phyloP scores from a whole-genome alignment of 257 asterid species.

The Plantago elongata region DNA sequence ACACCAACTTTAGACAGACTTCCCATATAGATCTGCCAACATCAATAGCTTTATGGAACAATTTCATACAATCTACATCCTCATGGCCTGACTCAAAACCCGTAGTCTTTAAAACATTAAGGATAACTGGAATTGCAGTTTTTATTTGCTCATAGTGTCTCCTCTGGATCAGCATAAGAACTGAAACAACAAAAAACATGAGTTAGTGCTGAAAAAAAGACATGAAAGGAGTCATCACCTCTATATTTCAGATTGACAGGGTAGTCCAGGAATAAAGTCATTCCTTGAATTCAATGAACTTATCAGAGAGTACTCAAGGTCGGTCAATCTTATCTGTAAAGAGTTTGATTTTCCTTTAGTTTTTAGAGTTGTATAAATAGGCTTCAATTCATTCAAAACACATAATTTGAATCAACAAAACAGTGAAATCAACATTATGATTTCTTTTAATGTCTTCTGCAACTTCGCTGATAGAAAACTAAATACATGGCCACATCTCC shows the following conservation, averaged over 20 bases:
- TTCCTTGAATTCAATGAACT: not conserved
- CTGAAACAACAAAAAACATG: conserved; percentile 43
- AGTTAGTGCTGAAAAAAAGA: conserved; percentile 7
- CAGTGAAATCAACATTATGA: no score
- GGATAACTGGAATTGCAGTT: conserved; percentile 64
- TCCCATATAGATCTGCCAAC: conserved; percentile 65
- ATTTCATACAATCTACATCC: conserved; percentile 35
- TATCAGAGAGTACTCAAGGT: not conserved
- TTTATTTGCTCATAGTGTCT: conserved; percentile 70
- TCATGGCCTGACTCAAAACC: conserved; percentile 42
- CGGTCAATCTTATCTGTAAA: no score
- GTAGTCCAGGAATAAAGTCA: conserved; percentile 8
- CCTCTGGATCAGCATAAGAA: conserved; percentile 52
- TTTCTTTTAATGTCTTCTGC: no score
- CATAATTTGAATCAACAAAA: no score
- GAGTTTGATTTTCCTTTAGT: no score
- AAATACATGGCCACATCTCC: no score
- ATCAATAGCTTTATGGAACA: conserved; percentile 46
- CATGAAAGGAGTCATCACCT: conserved; percentile 10
- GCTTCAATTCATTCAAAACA: no score
- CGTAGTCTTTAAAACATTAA: conserved; percentile 44
- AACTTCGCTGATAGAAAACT: no score
- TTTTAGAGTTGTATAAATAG: no score
- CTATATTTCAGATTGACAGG: conserved; percentile 12
- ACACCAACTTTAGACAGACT: conserved; percentile 54